These are phyloP conservation scores for Chloranthus sessilifolius DNA, from an alignment of 164 flowering plant genomes.

Conservation along the genomic window DNA sequence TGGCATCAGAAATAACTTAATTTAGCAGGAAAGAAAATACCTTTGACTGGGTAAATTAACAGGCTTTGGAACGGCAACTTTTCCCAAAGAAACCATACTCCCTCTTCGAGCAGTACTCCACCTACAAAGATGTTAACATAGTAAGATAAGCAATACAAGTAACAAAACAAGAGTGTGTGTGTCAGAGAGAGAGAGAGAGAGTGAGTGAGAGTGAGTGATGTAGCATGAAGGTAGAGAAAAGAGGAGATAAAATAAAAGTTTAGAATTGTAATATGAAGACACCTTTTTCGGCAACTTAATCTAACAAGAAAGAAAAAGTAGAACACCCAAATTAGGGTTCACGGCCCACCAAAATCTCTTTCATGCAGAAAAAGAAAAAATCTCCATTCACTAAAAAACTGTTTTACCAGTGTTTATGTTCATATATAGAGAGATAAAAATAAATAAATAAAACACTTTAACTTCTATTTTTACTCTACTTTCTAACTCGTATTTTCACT, in stretches of 20 bases:
- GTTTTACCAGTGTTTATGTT: no score
- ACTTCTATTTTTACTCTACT: no score
- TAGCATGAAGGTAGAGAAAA: neutral
- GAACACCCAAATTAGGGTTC: neutral
- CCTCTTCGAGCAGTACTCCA: constrained; percentile 79
- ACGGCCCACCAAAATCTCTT: no score
- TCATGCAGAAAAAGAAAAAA: no score
- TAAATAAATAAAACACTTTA: no score
- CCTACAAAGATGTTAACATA: constrained; percentile 27
- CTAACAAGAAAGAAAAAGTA: no score
- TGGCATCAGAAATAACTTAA: neutral
- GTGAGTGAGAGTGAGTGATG: no score
- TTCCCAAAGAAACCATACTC: constrained; percentile 87
- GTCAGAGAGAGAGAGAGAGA: neutral
- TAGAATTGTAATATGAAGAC: neutral
- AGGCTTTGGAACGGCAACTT: constrained; percentile 93
- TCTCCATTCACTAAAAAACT: no score
- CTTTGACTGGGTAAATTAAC: constrained; percentile 93
- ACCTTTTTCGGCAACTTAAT: no score
- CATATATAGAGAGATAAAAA: no score
- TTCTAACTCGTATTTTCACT: no score
- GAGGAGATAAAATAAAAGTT: neutral
- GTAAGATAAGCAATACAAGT: constrained; percentile 8
- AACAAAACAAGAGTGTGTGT: no score
- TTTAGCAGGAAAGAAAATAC: constrained; percentile 28